Evolutionary conservation across 75 land plant genomes (phyloP).

Genomic region (Sequoia sempervirens): DNA sequence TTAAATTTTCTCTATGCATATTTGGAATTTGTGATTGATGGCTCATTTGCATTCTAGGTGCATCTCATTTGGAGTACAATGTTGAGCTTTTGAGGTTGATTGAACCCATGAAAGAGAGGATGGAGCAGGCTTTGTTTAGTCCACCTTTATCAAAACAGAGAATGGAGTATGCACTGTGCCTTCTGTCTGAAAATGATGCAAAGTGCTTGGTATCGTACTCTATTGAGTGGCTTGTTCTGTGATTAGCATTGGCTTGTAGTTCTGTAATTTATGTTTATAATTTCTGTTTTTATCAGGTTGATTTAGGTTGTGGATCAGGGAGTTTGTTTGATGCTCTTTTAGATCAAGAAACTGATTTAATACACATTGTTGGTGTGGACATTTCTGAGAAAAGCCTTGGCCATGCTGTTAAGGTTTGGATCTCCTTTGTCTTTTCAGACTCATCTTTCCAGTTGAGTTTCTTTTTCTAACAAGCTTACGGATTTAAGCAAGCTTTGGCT

Average conservation of each 20-base stretch:
- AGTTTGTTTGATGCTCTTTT: constrained; percentile 78
- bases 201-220: constrained; percentile 57
- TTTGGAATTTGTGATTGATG: constrained; percentile 1
- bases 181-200: constrained; percentile 60
- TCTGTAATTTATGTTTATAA: background rate
- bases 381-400: constrained; percentile 71
- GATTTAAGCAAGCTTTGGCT: background rate
- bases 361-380: constrained; percentile 86
- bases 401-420: constrained; percentile 86
- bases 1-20: background rate
- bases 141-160: constrained; percentile 97
- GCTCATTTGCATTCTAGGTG: constrained; percentile 36
- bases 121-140: constrained; percentile 91
- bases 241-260: background rate
- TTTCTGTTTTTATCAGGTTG: constrained; percentile 55
- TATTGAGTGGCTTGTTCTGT: background rate
- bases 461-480: background rate
- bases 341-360: constrained; percentile 48
- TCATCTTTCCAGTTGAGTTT: constrained; percentile 3
- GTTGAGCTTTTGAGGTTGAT: constrained; percentile 57
- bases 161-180: constrained; percentile 70
- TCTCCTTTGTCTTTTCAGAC: background rate
- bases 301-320: constrained; percentile 98
- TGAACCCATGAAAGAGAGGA: constrained; percentile 86
- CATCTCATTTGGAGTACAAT: constrained; percentile 56